Conservation (phyloP, 345 rosid species). For the Firmiana major region DNA sequence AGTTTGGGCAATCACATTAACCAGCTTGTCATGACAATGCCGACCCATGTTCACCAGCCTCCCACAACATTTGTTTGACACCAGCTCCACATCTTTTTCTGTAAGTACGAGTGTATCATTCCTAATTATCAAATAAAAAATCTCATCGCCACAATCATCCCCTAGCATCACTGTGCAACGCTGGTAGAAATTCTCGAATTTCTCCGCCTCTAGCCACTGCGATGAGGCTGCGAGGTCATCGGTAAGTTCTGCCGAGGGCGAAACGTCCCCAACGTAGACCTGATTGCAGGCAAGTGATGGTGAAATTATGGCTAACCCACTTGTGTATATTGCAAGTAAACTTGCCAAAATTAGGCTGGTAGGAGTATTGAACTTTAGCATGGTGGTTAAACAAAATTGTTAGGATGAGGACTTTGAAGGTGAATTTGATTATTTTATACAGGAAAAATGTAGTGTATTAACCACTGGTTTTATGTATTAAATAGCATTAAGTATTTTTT, state of each 20-base stretch:
- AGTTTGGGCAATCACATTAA: not conserved
- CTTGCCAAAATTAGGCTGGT: not conserved
- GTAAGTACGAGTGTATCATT: not conserved
- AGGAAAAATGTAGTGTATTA: no score
- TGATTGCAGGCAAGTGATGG: not conserved
- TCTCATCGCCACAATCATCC: not conserved
- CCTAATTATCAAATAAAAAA: not conserved
- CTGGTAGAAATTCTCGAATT: not conserved
- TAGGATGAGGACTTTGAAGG: no score
- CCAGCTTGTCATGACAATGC: not conserved
- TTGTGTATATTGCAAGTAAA: not conserved
- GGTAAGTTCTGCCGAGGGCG: not conserved
- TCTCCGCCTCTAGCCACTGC: not conserved
- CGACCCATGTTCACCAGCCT: not conserved
- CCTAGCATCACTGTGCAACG: not conserved
- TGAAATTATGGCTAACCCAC: not conserved
- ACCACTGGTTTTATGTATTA: no score
- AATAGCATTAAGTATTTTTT: no score
- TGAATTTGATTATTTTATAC: no score
- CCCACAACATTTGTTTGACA: not conserved
- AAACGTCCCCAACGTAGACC: not conserved
- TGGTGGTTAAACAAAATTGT: not conserved
- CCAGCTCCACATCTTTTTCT: not conserved
- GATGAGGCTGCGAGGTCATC: not conserved
- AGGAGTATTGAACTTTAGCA: not conserved